phyloP scores from a whole-genome alignment of 2,329 filamentous ascomycete species.

The Cladobotryum protrusum region DNA sequence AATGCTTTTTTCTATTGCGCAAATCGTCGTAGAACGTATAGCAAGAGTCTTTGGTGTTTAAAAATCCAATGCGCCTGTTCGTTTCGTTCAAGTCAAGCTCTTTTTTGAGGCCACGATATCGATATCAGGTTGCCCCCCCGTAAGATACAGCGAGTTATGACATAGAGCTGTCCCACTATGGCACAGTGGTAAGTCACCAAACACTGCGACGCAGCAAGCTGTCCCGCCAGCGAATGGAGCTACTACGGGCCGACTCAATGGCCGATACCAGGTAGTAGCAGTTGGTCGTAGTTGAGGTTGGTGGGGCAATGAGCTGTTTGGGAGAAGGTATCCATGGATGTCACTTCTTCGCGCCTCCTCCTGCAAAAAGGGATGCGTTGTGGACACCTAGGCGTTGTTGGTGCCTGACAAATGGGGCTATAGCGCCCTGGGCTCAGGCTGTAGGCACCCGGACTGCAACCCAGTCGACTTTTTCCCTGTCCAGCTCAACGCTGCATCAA shows the following conservation, averaged over 20 bases:
- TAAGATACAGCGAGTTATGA: too few relatives aligned
- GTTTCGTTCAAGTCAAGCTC: slow-evolving; percentile 3
- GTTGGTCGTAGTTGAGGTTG: too few relatives aligned
- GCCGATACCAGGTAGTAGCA: slow-evolving; percentile 3
- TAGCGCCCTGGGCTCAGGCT: too few relatives aligned
- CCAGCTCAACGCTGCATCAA: slow-evolving; percentile 26
- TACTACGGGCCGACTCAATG: slow-evolving; percentile 16
- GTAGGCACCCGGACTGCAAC: slow-evolving; percentile 7
- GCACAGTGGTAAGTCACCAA: too few relatives aligned
- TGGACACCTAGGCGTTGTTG: slow-evolving; percentile 12
- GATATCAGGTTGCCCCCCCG: not conserved
- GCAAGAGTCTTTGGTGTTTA: not conserved
- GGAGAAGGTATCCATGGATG: not conserved
- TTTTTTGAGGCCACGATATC: slow-evolving; percentile 17
- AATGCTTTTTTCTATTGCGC: slow-evolving; percentile 1
- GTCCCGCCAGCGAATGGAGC: too few relatives aligned
- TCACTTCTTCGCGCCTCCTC: not conserved
- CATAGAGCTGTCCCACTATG: slow-evolving; percentile 5
- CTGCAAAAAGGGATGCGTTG: too few relatives aligned
- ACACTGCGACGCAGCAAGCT: too few relatives aligned
- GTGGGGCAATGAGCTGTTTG: slow-evolving; percentile 7
- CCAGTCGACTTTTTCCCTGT: slow-evolving; percentile 25
- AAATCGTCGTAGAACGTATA: not conserved
- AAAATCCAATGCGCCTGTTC: not conserved
- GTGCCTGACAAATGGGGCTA: slow-evolving; percentile 30